Base-by-base conservation (phyloP, 2,329 filamentous ascomycete species). In the Coniella vitis region DNA sequence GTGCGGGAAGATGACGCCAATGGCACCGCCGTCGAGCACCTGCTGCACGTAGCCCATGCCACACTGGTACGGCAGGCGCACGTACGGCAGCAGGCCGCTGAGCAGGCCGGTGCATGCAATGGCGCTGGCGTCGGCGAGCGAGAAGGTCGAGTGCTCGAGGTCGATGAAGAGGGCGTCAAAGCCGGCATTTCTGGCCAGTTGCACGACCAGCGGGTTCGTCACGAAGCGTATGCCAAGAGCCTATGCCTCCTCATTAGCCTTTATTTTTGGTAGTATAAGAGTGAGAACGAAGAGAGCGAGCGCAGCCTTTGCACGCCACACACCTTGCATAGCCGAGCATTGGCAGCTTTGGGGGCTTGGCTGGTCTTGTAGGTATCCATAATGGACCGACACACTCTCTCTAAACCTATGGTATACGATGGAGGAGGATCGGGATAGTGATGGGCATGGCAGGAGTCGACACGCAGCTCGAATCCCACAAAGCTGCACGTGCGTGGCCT, bases 111-210 rank as follows among this genome's bases (percentile, higher is more conserved):
- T 55, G 3, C 52, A 56, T 48, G 61, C 64, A 1, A 66, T 54
- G 14, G 58, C 57, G 48, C 59, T 60, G 2, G 60, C 59, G 20
- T 66, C 58, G 16, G 58, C 54, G 3, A 66, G 42, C 0, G 63
- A 63, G 4, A 69, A 52, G 3, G 55, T 56, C 4, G 62, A 61
- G 39, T 69, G 66, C 52, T 69, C 65, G 7, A 69, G 56, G 32
- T 69, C 67, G 49, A 69, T 67, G 54, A 69, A 69, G 0, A 69
- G 54, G 7, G 61, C 53, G 43, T 69, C 62, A 44, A 61, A 68
- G 17, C 64, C 63, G 3, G 60, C 61, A 20, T 60, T 58, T 48
- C 61, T 60, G 10, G 65, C 66, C 5, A 67, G 50, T 19, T 63
- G 57, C 10, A 66, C 61, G 3, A 68, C 55, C 16, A 60, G 54